phyloP scores from a whole-genome alignment of 169 alveolate genomes.

The Theileria parva region DNA sequence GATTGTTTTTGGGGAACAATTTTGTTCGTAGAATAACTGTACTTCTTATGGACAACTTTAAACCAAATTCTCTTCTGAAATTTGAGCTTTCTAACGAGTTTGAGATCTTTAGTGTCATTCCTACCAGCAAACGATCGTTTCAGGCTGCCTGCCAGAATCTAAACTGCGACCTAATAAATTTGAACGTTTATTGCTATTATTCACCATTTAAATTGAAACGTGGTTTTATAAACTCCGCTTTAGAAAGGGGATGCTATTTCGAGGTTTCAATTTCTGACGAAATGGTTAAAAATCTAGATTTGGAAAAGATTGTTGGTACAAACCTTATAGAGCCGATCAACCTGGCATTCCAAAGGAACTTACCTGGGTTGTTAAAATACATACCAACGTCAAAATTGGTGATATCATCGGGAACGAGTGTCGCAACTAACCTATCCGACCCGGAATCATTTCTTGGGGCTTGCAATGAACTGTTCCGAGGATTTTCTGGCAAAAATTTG shows the following conservation, averaged over 20 bases:
- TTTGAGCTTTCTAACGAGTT: conserved; percentile 44
- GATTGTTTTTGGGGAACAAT: conserved; percentile 13
- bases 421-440: conserved; percentile 1
- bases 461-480: conserved; percentile 33
- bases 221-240: conserved; percentile 51
- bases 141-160: conserved; percentile 54
- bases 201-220: conserved; percentile 48
- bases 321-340: background rate
- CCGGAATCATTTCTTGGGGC: conserved; percentile 34
- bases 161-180: conserved; percentile 54
- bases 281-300: background rate
- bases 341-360: conserved; percentile 17
- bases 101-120: conserved; percentile 55
- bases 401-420: conserved; percentile 42
- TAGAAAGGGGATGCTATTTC: conserved; percentile 60
- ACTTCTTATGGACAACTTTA: conserved; percentile 55
- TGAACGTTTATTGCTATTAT: conserved; percentile 43
- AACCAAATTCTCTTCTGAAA: conserved; percentile 43
- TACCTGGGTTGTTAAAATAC: conserved; percentile 27
- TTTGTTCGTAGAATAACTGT: conserved; percentile 45
- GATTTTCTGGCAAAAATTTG: conserved; percentile 30
- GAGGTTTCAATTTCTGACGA: conserved; percentile 42
- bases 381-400: conserved; percentile 51
- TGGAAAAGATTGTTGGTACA: background rate
- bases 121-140: conserved; percentile 48